A percentile compares a stretch with the other conserved stretches of the same genome.
phyloP scores from a whole-genome alignment of 352 stramenopile species.

The Aphanomyces cochlioides region DNA sequence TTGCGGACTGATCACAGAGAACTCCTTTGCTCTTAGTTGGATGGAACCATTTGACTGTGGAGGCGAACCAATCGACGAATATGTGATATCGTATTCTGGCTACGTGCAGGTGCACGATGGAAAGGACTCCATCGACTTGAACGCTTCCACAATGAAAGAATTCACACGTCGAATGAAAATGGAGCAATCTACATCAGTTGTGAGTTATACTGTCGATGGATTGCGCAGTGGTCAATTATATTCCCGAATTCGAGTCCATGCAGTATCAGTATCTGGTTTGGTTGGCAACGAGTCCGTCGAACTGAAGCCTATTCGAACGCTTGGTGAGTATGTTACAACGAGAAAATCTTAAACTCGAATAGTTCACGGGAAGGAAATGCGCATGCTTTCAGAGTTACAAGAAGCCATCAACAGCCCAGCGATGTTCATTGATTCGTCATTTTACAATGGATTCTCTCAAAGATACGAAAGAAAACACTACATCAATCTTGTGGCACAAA shows the following conservation, averaged over 20 bases:
- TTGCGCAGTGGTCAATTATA: conserved; percentile 64
- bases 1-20: conserved; percentile 49
- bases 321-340: conserved; percentile 38
- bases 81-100: conserved; percentile 62
- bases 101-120: conserved; percentile 49
- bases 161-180: conserved; percentile 30
- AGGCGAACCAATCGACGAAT: conserved; percentile 55
- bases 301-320: conserved; percentile 59
- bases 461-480: conserved; percentile 69
- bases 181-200: not conserved
- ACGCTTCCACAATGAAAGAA: conserved; percentile 51
- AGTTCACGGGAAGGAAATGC: conserved; percentile 63
- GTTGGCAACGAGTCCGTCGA: conserved; percentile 45
- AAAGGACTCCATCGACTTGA: conserved; percentile 38
- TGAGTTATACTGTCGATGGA: conserved; percentile 26
- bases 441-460: conserved; percentile 80
- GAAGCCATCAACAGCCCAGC: conserved; percentile 69
- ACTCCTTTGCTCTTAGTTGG: conserved; percentile 65
- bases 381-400: conserved; percentile 70
- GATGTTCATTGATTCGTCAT: conserved; percentile 64
- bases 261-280: conserved; percentile 55
- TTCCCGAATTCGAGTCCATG: conserved; percentile 58
- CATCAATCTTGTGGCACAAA: conserved; percentile 58
- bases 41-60: conserved; percentile 54
- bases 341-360: not conserved